Conservation (phyloP, 1,284 basidiomycete genomes). For the Ustilago bromivora region DNA sequence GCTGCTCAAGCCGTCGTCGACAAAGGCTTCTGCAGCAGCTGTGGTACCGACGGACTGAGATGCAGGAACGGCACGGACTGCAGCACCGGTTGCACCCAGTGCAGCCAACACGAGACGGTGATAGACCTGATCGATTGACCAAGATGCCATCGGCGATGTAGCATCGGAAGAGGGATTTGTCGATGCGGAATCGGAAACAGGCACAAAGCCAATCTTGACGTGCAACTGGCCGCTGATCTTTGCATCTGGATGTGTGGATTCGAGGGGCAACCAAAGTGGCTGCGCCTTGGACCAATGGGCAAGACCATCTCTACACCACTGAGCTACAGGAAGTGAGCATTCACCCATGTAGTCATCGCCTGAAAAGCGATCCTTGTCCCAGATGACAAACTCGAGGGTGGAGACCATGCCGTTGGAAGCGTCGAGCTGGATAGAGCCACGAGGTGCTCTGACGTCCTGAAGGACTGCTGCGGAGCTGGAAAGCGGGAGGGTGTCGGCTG, state of each 20-base stretch:
- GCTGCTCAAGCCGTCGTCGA: slow-evolving; percentile 57
- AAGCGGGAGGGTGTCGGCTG: slow-evolving; percentile 2
- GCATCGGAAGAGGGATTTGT: slow-evolving; percentile 11
- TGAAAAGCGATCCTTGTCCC: slow-evolving; percentile 82
- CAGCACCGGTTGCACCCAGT: slow-evolving; percentile 34
- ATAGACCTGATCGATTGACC: slow-evolving; percentile 47
- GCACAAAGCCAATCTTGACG: slow-evolving; percentile 59
- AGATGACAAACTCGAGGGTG: slow-evolving; percentile 83
- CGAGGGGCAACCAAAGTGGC: slow-evolving; percentile 54
- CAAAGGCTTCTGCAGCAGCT: slow-evolving; percentile 53
- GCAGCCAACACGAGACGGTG: slow-evolving; percentile 46
- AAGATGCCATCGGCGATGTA: slow-evolving; percentile 19
- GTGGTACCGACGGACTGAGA: slow-evolving; percentile 60
- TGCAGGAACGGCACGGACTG: slow-evolving; percentile 59
- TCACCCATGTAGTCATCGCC: slow-evolving; percentile 95
- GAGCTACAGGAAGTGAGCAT: slow-evolving; percentile 78
- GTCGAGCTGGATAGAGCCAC: slow-evolving; percentile 51
- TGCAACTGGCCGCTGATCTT: slow-evolving; percentile 57
- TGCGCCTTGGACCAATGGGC: slow-evolving; percentile 46
- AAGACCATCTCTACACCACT: slow-evolving; percentile 77
- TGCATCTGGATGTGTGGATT: slow-evolving; percentile 47
- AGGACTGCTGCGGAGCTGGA: slow-evolving; percentile 8
- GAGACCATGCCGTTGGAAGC: slow-evolving; percentile 49
- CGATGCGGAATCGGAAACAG: slow-evolving; percentile 12
- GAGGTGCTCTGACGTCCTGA: slow-evolving; percentile 23